phyloP scores from a whole-genome alignment of 2,329 filamentous ascomycete species.

The Pestalotiopsis sp. region DNA sequence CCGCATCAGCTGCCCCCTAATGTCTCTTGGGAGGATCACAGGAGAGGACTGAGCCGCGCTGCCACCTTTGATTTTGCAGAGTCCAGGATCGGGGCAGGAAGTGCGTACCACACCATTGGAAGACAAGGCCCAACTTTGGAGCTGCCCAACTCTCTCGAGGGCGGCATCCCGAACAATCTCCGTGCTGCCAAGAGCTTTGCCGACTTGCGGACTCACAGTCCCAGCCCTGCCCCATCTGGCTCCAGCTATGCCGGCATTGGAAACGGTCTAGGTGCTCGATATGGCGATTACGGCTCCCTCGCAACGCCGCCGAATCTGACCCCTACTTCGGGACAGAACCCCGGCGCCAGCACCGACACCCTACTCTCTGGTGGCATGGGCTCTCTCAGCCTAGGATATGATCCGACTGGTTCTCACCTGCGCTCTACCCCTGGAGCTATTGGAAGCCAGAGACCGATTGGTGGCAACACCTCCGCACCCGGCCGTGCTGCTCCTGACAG shows the following conservation, averaged over 20 bases:
- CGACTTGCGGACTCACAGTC: conserved; percentile 91
- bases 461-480: conserved; percentile 41
- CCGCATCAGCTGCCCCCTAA: conserved; percentile 60
- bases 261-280: conserved; percentile 42
- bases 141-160: conserved; percentile 78
- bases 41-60: conserved; percentile 85
- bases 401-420: conserved; percentile 41
- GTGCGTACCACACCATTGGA: conserved; percentile 74
- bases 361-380: conserved; percentile 35
- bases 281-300: conserved; percentile 33
- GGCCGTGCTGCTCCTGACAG: conserved; percentile 56
- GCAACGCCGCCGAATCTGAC: conserved; percentile 36
- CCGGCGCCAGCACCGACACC: conserved; percentile 34
- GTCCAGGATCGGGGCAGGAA: conserved; percentile 62
- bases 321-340: conserved; percentile 35
- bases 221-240: conserved; percentile 87
- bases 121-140: conserved; percentile 86
- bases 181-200: conserved; percentile 96
- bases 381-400: conserved; percentile 55
- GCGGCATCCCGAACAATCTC: conserved; percentile 73
- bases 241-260: conserved; percentile 71
- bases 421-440: conserved; percentile 60
- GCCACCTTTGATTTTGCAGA: conserved; percentile 97
- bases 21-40: conserved; percentile 74
- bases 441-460: conserved; percentile 64